phyloP scores from a whole-genome alignment of 331 rosid genomes.

The Malus hybrid region DNA sequence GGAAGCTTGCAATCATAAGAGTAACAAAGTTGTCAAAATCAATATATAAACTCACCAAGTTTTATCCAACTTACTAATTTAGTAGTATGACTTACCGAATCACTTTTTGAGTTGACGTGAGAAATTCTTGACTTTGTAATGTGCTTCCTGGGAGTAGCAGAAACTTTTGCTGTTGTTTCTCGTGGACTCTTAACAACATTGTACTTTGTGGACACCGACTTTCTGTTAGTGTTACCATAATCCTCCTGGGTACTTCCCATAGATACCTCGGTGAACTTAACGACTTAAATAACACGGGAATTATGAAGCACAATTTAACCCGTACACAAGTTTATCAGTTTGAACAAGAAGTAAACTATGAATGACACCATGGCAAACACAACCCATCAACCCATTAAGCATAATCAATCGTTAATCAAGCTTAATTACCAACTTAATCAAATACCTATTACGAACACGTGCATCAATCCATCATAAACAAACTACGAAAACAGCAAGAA shows the following conservation, averaged over 20 bases:
- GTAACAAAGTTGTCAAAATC: not conserved
- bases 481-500: not conserved
- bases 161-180: slow-evolving; percentile 31
- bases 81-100: slow-evolving; percentile 41
- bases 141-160: slow-evolving; percentile 44
- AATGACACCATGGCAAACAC: not conserved
- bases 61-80: not conserved
- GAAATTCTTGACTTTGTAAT: slow-evolving; percentile 34
- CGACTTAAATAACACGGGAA: slow-evolving; percentile 30
- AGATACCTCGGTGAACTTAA: slow-evolving; percentile 35
- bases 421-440: not conserved
- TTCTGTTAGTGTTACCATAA: slow-evolving; percentile 18
- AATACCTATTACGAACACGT: not conserved
- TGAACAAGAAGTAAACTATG: not conserved
- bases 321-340: not conserved
- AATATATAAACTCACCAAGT: not conserved
- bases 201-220: slow-evolving; percentile 30
- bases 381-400: not conserved
- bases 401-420: not conserved
- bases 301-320: not conserved
- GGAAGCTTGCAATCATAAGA: slow-evolving; percentile 51
- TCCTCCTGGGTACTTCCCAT: slow-evolving; percentile 25
- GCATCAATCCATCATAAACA: not conserved
- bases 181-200: slow-evolving; percentile 43
- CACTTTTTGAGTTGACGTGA: slow-evolving; percentile 39